These are phyloP conservation scores for Lactuca saligna DNA, from an alignment of 129 eudicot genomes.

Conservation along the genomic window DNA sequence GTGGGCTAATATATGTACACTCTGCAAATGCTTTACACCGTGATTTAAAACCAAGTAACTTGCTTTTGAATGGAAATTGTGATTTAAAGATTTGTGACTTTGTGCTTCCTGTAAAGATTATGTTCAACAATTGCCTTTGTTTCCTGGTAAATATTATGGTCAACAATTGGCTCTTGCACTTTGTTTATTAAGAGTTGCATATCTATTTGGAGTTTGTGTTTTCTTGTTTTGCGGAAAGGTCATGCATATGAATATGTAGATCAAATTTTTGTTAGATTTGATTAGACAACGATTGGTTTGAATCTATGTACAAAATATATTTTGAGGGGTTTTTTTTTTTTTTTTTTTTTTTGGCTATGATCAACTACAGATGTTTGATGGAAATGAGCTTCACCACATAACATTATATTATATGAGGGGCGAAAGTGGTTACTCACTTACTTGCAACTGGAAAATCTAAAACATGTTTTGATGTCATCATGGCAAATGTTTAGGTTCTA, in stretches of 20 bases:
- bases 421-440: too few species aligned
- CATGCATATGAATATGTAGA: too few species aligned
- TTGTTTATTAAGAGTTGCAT: conserved; percentile 5
- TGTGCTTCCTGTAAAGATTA: conserved; percentile 62
- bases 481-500: too few species aligned
- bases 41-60: conserved; percentile 81
- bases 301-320: neutral
- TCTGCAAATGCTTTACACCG: conserved; percentile 89
- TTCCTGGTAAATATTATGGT: conserved; percentile 86
- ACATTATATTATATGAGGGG: too few species aligned
- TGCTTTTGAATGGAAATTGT: conserved; percentile 82
- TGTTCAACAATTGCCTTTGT: conserved; percentile 56
- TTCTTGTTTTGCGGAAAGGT: too few species aligned
- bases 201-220: neutral
- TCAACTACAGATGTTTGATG: too few species aligned
- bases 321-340: too few species aligned
- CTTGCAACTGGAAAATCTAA: too few species aligned
- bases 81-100: conserved; percentile 88
- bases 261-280: neutral
- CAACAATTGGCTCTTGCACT: conserved; percentile 61
- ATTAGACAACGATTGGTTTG: neutral
- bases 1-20: conserved; percentile 82
- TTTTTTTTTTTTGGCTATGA: too few species aligned
- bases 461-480: too few species aligned
- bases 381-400: too few species aligned